Conservation (phyloP, 768 basidiomycete genomes). For the Xerocomus spinulosus region DNA sequence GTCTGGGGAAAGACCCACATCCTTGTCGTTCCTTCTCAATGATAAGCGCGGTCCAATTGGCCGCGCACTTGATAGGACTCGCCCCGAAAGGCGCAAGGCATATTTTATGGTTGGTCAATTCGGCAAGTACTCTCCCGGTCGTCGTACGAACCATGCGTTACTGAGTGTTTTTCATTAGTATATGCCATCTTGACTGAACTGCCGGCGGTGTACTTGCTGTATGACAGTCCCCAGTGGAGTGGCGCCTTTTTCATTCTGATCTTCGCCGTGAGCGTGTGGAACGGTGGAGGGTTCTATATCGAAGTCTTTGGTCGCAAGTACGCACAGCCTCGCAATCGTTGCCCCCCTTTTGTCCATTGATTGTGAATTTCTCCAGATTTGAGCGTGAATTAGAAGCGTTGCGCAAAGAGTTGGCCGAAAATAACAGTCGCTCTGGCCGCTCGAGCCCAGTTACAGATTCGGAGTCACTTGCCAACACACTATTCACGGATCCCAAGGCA, state of each 20-base stretch:
- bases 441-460: constrained; percentile 52
- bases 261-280: constrained; percentile 89
- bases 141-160: background rate
- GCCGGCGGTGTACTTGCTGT: constrained; percentile 79
- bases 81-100: constrained; percentile 56
- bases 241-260: constrained; percentile 72
- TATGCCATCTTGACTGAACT: constrained; percentile 85
- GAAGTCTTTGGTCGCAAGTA: constrained; percentile 97
- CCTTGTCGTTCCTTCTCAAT: constrained; percentile 83
- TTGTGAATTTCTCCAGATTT: constrained; percentile 49
- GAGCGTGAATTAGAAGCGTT: constrained; percentile 88
- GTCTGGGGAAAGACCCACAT: constrained; percentile 88
- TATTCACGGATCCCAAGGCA: constrained; percentile 19
- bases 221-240: constrained; percentile 76
- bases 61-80: constrained; percentile 55
- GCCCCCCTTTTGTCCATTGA: constrained; percentile 2
- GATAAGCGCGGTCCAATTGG: constrained; percentile 86
- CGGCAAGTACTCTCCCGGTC: constrained; percentile 37
- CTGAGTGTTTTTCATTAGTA: constrained; percentile 37
- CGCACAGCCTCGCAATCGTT: constrained; percentile 38
- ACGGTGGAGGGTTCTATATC: constrained; percentile 93
- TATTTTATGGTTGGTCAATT: constrained; percentile 86
- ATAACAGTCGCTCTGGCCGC: constrained; percentile 47
- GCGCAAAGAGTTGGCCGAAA: constrained; percentile 84
- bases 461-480: constrained; percentile 37